Conservation (phyloP, 768 basidiomycete species). For the Hygrophoropsis aurantiaca region DNA sequence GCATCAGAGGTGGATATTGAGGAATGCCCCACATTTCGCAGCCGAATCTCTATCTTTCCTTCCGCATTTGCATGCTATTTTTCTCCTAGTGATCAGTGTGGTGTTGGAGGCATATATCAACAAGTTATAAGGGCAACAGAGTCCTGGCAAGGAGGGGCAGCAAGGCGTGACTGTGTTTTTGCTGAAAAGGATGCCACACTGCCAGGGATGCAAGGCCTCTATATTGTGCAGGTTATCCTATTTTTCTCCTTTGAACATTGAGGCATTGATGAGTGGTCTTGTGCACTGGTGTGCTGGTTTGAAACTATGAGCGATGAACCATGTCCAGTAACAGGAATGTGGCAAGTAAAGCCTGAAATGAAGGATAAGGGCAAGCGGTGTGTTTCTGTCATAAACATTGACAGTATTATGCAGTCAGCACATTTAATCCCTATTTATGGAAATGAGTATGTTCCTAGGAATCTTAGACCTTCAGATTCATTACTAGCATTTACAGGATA, state of each 20-base stretch:
- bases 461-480: slow-evolving; percentile 9
- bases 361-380: slow-evolving; percentile 4
- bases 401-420: slow-evolving; percentile 18
- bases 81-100: slow-evolving; percentile 36
- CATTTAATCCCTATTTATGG: slow-evolving; percentile 19
- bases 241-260: slow-evolving; percentile 26
- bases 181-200: slow-evolving; percentile 12
- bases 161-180: slow-evolving; percentile 30
- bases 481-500: slow-evolving; percentile 19
- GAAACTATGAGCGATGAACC: slow-evolving; percentile 16
- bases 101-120: slow-evolving; percentile 26
- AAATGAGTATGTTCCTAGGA: slow-evolving; percentile 8
- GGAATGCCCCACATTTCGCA: too few relatives aligned
- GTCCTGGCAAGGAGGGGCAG: slow-evolving; percentile 24
- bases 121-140: slow-evolving; percentile 28
- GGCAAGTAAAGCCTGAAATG: slow-evolving; percentile 28
- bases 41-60: slow-evolving; percentile 23
- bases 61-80: slow-evolving; percentile 32
- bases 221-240: slow-evolving; percentile 21
- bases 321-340: slow-evolving; percentile 25
- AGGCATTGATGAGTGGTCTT: not conserved
- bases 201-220: slow-evolving; percentile 21
- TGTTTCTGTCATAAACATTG: slow-evolving; percentile 18
- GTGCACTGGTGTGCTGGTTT: too few relatives aligned
- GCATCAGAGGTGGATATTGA: too few relatives aligned